Base-by-base conservation (phyloP, 305 asterid species). In the Nicotiana rustica region DNA sequence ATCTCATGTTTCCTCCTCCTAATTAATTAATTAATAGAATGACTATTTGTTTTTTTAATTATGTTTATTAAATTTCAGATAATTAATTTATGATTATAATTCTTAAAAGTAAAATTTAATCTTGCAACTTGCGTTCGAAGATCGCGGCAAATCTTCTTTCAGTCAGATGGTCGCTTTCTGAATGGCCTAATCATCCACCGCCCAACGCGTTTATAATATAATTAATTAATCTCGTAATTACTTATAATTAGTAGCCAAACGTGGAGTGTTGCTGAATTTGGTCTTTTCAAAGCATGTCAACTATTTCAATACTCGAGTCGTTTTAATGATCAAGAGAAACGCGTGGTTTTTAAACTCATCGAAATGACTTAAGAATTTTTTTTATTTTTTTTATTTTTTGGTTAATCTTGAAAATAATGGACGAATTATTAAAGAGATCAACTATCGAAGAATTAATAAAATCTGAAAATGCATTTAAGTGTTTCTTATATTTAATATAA, bases 151-250 rank as follows among this genome's bases (percentile, higher is more conserved):
- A 73, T 73, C 62, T 73, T 73, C 6, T 73, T 0, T 73, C 38
- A 73, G 79, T 73, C 41, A 73, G 79, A 47, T 49, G 62, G 79
- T 73, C 25, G 41, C 62, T 73, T 49, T 49, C 79, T 44, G 0
- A 14, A 49, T 0, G 62, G 25, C 62, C 41, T 73, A 49, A 73
- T 73, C 41, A 73, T 49, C 79, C 79, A 73, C 79, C 79, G 79
- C 62, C 41, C 79, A 73, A 73, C 79, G 79, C 79, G 62, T 73
- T 73, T 13, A 52, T 7, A 52, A 49, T 49, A 52, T 52, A 73
- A 47, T 44, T 5, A 69, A 13, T 56, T 4, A 13, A 13, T 56
- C 61, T 56, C 15, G 3, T 49, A 10, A 41, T 13, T 52, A 52
- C 14, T 52, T 49, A 49, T 49, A 0, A 49, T 49, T 56, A 15